These are phyloP conservation scores for Scutellospora calospora DNA, from an alignment of 371 early-diverging fungal species.

Conservation along the genomic window DNA sequence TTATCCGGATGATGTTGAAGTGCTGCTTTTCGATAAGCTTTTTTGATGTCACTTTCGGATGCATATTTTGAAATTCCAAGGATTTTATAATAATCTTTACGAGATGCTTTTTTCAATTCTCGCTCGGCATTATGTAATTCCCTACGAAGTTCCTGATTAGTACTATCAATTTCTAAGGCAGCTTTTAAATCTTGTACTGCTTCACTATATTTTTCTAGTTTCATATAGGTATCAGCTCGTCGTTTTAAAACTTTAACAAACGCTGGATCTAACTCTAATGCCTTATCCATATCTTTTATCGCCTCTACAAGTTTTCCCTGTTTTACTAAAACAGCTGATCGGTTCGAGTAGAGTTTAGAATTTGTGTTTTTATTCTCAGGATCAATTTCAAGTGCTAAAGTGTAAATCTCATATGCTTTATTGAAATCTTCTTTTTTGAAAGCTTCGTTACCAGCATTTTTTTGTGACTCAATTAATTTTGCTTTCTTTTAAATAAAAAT, in stretches of 20 bases:
- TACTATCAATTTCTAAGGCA: slow-evolving; percentile 68
- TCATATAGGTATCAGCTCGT: slow-evolving; percentile 80
- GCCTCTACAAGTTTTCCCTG: slow-evolving; percentile 69
- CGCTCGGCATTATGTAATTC: slow-evolving; percentile 75
- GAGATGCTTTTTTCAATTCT: slow-evolving; percentile 78
- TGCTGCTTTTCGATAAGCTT: slow-evolving; percentile 48
- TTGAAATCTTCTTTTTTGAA: slow-evolving; percentile 68
- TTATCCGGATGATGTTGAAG: slow-evolving; percentile 48
- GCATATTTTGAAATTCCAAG: slow-evolving; percentile 88
- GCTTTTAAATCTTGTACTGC: slow-evolving; percentile 79
- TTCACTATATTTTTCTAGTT: slow-evolving; percentile 81
- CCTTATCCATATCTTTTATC: slow-evolving; percentile 73
- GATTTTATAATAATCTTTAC: slow-evolving; percentile 94
- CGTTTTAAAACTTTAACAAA: slow-evolving; percentile 79
- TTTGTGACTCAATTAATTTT: slow-evolving; percentile 68
- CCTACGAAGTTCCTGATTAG: slow-evolving; percentile 72
- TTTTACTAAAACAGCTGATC: slow-evolving; percentile 77
- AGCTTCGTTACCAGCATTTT: slow-evolving; percentile 80
- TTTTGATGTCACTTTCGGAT: slow-evolving; percentile 70
- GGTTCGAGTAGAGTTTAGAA: slow-evolving; percentile 79
- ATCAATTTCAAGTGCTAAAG: slow-evolving; percentile 75
- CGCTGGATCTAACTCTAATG: slow-evolving; percentile 70
- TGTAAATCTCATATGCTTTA: slow-evolving; percentile 78
- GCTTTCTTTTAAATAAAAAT: slow-evolving; percentile 52
- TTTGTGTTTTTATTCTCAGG: slow-evolving; percentile 71